These are phyloP conservation scores for Phaeotremella skinneri DNA, from an alignment of 768 basidiomycete species.

Conservation along the genomic window DNA sequence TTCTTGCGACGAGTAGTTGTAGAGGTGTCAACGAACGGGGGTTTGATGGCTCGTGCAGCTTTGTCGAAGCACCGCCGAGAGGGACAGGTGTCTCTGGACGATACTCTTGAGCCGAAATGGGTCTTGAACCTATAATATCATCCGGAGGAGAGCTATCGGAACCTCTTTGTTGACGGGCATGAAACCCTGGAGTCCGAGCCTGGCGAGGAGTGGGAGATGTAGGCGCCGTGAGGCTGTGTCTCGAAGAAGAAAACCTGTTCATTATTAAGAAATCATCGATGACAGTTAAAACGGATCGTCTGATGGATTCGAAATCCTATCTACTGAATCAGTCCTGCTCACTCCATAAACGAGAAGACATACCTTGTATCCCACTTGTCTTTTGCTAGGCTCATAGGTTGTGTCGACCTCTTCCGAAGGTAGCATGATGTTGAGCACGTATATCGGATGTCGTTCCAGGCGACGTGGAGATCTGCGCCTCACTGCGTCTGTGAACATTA, in stretches of 20 bases:
- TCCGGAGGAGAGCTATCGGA: too few relatives aligned
- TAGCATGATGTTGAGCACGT: constrained; percentile 72
- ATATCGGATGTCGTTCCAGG: constrained; percentile 73
- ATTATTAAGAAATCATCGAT: constrained; percentile 64
- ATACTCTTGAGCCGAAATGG: neutral
- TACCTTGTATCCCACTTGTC: constrained; percentile 67
- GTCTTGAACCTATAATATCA: too few relatives aligned
- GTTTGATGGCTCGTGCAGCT: neutral
- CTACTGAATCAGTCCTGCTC: constrained; percentile 15
- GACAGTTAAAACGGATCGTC: constrained; percentile 60
- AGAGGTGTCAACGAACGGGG: neutral
- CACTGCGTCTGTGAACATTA: too few relatives aligned
- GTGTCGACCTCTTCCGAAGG: constrained; percentile 70
- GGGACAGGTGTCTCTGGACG: too few relatives aligned
- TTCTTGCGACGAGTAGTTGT: neutral
- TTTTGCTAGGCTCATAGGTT: constrained; percentile 75
- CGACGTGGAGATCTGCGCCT: constrained; percentile 73
- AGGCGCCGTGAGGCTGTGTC: constrained; percentile 4
- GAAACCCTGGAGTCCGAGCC: neutral
- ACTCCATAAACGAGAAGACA: too few relatives aligned
- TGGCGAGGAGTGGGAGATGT: constrained; percentile 1
- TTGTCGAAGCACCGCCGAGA: too few relatives aligned
- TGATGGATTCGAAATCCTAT: constrained; percentile 63
- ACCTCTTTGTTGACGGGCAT: too few relatives aligned
- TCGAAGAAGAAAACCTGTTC: constrained; percentile 60